These are phyloP conservation scores for Xylaria sp. DNA, from an alignment of 2,329 filamentous ascomycete species.

Conservation along the genomic window DNA sequence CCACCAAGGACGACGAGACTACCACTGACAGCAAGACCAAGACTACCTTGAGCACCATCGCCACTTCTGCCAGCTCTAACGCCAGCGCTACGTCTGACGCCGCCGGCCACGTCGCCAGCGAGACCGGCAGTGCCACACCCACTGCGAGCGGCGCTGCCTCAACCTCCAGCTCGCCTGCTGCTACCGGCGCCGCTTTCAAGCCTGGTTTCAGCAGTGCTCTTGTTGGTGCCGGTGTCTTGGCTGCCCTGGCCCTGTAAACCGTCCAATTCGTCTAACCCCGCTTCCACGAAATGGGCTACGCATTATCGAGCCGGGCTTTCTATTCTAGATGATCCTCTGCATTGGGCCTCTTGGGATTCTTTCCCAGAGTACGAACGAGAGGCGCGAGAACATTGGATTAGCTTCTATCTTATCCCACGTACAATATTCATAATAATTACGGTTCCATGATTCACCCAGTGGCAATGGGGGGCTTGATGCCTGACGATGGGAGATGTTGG, in stretches of 20 bases:
- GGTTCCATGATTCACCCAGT: constrained; percentile 37
- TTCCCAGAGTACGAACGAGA: constrained; percentile 32
- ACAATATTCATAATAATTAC: constrained; percentile 49
- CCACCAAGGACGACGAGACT: constrained; percentile 13
- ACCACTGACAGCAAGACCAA: constrained; percentile 29
- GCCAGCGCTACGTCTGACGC: constrained; percentile 5
- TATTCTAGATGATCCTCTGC: constrained; percentile 43
- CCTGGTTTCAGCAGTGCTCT: constrained; percentile 43
- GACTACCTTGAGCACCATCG: constrained; percentile 41
- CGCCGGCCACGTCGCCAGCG: constrained; percentile 15
- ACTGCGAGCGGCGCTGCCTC: constrained; percentile 20
- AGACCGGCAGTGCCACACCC: constrained; percentile 30
- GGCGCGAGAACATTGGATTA: constrained; percentile 30
- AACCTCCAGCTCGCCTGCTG: constrained; percentile 30
- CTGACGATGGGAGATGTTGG: constrained; percentile 26
- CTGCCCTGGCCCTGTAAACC: constrained; percentile 46
- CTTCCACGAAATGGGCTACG: constrained; percentile 18
- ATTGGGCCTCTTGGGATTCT: constrained; percentile 36
- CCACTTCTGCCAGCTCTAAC: constrained; percentile 36
- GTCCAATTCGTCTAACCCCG: constrained; percentile 17
- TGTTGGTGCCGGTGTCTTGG: constrained; percentile 45
- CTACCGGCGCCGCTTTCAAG: constrained; percentile 43
- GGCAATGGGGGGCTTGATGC: constrained; percentile 31
- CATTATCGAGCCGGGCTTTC: constrained; percentile 40
- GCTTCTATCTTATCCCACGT: constrained; percentile 26